Conservation (phyloP, 192 early-diverging fungal genomes). For the Coemansia sp. region DNA sequence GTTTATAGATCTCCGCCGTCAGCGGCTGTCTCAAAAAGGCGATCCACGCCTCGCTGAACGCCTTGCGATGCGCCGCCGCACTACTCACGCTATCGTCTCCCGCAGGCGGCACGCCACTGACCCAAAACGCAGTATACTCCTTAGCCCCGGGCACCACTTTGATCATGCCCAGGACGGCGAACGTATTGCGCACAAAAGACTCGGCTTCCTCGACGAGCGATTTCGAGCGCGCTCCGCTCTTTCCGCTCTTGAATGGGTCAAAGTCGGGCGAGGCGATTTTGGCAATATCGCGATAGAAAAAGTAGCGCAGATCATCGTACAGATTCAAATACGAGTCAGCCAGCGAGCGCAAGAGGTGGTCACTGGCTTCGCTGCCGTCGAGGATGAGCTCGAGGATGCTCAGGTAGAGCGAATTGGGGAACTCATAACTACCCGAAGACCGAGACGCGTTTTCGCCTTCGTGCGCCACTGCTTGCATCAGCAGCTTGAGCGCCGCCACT, state of each 20-base stretch:
- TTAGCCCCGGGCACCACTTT: slow-evolving; percentile 58
- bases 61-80: slow-evolving; percentile 61
- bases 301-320: slow-evolving; percentile 84
- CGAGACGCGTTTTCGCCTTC: slow-evolving; percentile 55
- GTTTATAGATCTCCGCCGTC: slow-evolving; percentile 73
- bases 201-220: slow-evolving; percentile 32
- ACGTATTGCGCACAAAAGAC: slow-evolving; percentile 58
- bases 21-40: slow-evolving; percentile 70
- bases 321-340: slow-evolving; percentile 69
- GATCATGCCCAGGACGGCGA: slow-evolving; percentile 59
- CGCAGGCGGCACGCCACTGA: not conserved
- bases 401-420: slow-evolving; percentile 68
- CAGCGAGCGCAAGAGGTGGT: slow-evolving; percentile 63
- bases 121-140: slow-evolving; percentile 66
- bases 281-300: slow-evolving; percentile 69
- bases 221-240: not conserved
- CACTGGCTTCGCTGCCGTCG: slow-evolving; percentile 56
- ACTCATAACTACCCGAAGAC: slow-evolving; percentile 53
- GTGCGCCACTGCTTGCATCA: slow-evolving; percentile 67
- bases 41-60: slow-evolving; percentile 82
- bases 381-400: slow-evolving; percentile 59
- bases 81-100: slow-evolving; percentile 37
- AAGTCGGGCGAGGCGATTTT: slow-evolving; percentile 42
- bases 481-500: slow-evolving; percentile 68
- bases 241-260: slow-evolving; percentile 43